phyloP scores from a whole-genome alignment of 768 basidiomycete species.

The Psilocybe tampanensis region DNA sequence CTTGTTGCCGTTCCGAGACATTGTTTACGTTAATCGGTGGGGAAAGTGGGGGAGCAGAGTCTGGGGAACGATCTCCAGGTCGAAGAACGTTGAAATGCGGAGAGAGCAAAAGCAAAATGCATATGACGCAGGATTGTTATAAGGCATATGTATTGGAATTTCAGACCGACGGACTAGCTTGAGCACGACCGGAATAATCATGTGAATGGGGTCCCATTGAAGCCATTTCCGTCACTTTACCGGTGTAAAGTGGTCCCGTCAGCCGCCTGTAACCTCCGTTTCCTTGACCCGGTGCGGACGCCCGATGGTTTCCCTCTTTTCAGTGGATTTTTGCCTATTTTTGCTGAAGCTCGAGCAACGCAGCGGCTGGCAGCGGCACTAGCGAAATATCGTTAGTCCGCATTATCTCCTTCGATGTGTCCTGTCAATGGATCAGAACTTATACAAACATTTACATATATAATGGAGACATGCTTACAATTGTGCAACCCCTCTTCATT shows the following conservation, averaged over 20 bases:
- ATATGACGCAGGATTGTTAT: slow-evolving; percentile 16
- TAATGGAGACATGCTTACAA: no score
- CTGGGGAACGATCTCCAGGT: slow-evolving; percentile 3
- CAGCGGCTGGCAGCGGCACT: no score
- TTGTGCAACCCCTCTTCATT: no score
- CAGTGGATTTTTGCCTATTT: background rate
- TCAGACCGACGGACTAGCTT: slow-evolving; percentile 10
- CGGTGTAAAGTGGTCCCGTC: slow-evolving; percentile 20
- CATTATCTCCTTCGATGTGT: slow-evolving; percentile 22
- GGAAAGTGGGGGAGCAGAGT: background rate
- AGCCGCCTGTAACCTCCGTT: slow-evolving; percentile 22
- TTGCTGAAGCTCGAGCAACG: no score
- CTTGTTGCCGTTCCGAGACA: slow-evolving; percentile 63
- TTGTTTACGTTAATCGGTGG: slow-evolving; percentile 24
- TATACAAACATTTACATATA: no score
- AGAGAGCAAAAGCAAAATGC: slow-evolving; percentile 8
- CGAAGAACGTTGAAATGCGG: slow-evolving; percentile 7
- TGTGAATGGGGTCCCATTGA: slow-evolving; percentile 27
- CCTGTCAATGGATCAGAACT: no score
- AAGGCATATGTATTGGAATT: slow-evolving; percentile 16
- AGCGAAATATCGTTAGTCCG: no score
- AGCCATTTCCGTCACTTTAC: slow-evolving; percentile 11
- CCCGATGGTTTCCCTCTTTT: slow-evolving; percentile 29
- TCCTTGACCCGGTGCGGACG: slow-evolving; percentile 20
- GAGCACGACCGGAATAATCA: slow-evolving; percentile 18